phyloP scores from a whole-genome alignment of 176 grass and related monocot species.

The Avena sativa region DNA sequence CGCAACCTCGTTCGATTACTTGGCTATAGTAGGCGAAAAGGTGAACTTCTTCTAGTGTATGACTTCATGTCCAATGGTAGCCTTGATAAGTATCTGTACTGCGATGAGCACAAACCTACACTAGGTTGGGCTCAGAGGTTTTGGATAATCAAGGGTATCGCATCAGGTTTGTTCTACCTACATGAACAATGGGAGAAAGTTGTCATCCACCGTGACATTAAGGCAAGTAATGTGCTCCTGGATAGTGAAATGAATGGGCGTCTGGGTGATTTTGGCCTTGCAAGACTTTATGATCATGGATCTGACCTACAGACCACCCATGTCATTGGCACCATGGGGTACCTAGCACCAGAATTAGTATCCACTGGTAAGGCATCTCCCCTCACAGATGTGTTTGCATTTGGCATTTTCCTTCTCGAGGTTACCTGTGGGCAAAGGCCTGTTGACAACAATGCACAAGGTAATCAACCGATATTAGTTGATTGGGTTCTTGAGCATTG shows the following conservation, averaged over 20 bases:
- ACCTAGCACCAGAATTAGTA: neutral
- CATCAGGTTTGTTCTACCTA: constrained; percentile 41
- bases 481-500: neutral
- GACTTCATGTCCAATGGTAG: constrained; percentile 3
- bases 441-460: neutral
- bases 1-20: neutral
- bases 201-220: constrained; percentile 21
- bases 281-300: constrained; percentile 43
- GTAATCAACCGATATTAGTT: neutral
- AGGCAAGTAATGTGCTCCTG: constrained; percentile 70
- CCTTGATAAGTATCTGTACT: neutral
- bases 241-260: constrained; percentile 54
- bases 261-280: constrained; percentile 38
- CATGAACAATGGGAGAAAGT: constrained; percentile 35
- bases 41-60: neutral
- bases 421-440: neutral
- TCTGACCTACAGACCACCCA: constrained; percentile 28
- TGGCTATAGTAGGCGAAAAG: neutral
- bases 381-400: neutral
- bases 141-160: constrained; percentile 19
- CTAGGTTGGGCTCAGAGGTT: neutral
- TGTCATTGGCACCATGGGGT: constrained; percentile 15
- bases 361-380: neutral
- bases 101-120: neutral
- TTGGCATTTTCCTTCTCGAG: neutral